These are phyloP conservation scores for Mortierella sp. DNA, from an alignment of 371 early-diverging fungal species.

Conservation along the genomic window DNA sequence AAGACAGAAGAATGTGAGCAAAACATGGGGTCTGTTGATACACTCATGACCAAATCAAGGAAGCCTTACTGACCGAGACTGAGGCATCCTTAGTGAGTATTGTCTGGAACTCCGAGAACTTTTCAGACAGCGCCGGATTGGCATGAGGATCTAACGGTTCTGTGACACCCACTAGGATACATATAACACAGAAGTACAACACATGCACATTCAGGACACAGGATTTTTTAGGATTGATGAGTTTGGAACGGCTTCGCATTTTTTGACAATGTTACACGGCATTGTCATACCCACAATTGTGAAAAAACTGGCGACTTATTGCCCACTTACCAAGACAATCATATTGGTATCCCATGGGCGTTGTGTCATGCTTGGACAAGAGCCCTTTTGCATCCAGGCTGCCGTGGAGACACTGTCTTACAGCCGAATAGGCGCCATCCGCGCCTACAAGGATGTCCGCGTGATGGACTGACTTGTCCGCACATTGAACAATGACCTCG, in stretches of 20 bases:
- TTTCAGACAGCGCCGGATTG: constrained; percentile 13
- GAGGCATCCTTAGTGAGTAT: constrained; percentile 24
- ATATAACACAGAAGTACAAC: background rate
- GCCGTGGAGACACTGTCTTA: constrained; percentile 29
- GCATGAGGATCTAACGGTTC: constrained; percentile 21
- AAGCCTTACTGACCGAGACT: constrained; percentile 18
- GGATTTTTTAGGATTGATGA: background rate
- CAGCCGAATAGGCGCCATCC: constrained; percentile 36
- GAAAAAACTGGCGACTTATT: no score
- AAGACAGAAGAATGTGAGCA: background rate
- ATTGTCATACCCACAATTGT: no score
- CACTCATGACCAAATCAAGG: background rate
- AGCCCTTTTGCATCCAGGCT: constrained; percentile 16
- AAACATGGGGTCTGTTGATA: background rate
- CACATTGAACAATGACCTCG: constrained; percentile 28
- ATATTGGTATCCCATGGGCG: constrained; percentile 29
- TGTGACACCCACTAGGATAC: constrained; percentile 26
- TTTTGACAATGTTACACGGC: no score
- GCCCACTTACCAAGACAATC: constrained; percentile 27
- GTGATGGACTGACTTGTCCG: constrained; percentile 32
- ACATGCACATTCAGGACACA: background rate
- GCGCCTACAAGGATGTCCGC: constrained; percentile 33
- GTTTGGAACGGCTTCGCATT: background rate
- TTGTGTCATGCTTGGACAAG: constrained; percentile 28
- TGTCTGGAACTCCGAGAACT: constrained; percentile 39